These are phyloP conservation scores for Aspergillus quadricinctus DNA, from an alignment of 2,329 filamentous ascomycete species.

Conservation along the genomic window DNA sequence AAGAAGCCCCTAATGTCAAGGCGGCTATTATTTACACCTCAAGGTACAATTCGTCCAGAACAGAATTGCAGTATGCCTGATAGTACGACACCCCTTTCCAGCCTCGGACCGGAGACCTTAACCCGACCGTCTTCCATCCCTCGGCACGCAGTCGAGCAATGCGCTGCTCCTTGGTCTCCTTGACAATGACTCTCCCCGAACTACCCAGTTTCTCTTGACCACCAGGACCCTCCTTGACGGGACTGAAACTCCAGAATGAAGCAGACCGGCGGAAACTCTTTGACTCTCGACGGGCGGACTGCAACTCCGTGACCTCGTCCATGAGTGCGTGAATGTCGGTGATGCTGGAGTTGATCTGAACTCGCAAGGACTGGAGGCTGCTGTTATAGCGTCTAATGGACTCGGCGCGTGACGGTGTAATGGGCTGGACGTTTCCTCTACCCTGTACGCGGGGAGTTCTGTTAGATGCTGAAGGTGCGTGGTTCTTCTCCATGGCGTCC, in stretches of 20 bases:
- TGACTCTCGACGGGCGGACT: conserved; percentile 20
- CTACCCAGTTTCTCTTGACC: not conserved
- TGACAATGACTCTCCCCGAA: not conserved
- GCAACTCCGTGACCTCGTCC: conserved; percentile 19
- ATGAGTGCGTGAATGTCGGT: conserved; percentile 23
- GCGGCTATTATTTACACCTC: too few species aligned
- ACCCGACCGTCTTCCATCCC: conserved; percentile 36
- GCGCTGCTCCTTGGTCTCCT: conserved; percentile 32
- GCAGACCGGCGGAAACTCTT: conserved; percentile 25
- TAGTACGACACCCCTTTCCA: conserved; percentile 39
- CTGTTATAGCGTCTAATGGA: conserved; percentile 21
- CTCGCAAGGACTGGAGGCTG: conserved; percentile 20
- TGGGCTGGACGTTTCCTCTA: not conserved
- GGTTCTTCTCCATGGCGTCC: not conserved
- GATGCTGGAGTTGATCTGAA: conserved; percentile 26
- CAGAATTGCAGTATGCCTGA: conserved; percentile 30
- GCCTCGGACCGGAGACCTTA: conserved; percentile 25
- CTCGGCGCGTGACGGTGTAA: conserved; percentile 3
- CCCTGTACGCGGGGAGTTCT: not conserved
- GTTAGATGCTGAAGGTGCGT: not conserved
- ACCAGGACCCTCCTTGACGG: conserved; percentile 15
- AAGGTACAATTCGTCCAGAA: conserved; percentile 35
- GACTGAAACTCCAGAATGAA: conserved; percentile 40
- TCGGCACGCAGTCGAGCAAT: conserved; percentile 32
- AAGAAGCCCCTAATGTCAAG: too few species aligned